These are phyloP conservation scores for Phlebiopsis flavidoalba DNA, from an alignment of 768 basidiomycete genomes.

Conservation along the genomic window DNA sequence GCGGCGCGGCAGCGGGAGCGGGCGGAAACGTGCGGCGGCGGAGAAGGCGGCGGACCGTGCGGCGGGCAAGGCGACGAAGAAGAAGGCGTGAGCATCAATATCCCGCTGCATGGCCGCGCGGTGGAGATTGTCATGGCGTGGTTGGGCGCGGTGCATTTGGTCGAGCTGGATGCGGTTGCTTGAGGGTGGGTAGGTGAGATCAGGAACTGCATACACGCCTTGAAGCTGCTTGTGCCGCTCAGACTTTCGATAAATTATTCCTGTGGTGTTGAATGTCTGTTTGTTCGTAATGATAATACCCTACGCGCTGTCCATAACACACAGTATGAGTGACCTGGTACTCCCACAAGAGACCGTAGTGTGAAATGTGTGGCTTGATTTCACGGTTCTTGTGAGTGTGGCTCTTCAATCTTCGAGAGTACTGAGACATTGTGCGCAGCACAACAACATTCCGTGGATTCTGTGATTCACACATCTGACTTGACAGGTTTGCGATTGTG, in stretches of 20 bases:
- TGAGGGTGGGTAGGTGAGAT: neutral
- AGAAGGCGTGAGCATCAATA: constrained; percentile 68
- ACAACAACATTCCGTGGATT: too few relatives aligned
- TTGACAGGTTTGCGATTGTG: neutral
- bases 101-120: constrained; percentile 80
- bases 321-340: too few relatives aligned
- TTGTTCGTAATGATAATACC: too few relatives aligned
- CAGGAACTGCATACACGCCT: neutral
- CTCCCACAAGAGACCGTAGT: too few relatives aligned
- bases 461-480: too few relatives aligned
- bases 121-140: constrained; percentile 85
- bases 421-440: too few relatives aligned
- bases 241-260: neutral
- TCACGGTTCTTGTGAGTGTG: too few relatives aligned
- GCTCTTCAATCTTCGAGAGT: too few relatives aligned
- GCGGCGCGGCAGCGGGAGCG: constrained; percentile 56
- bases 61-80: constrained; percentile 30
- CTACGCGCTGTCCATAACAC: too few relatives aligned
- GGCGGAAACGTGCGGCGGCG: constrained; percentile 43
- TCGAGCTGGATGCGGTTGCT: constrained; percentile 54
- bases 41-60: constrained; percentile 41
- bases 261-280: neutral
- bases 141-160: constrained; percentile 77
- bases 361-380: too few relatives aligned
- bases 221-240: neutral